Evolutionary conservation across 2,329 filamentous ascomycete species (phyloP).

Genomic region (Onygenales sp.): DNA sequence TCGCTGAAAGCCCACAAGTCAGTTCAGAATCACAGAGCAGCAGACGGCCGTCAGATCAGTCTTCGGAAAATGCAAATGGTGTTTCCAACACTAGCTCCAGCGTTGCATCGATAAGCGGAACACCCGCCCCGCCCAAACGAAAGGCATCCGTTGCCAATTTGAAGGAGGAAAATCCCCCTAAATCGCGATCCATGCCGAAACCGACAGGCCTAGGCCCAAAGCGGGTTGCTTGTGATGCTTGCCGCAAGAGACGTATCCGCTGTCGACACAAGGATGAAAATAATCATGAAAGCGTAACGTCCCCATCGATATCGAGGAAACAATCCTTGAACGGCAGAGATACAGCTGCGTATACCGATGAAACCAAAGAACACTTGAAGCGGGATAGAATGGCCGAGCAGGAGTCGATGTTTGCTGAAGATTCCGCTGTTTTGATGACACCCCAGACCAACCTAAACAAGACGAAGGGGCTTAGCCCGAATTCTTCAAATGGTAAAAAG

Average conservation of each 20-base stretch:
- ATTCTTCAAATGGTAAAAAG: conserved; percentile 39
- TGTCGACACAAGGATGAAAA: conserved; percentile 55
- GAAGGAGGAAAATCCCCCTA: conserved; percentile 18
- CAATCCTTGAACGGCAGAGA: not conserved
- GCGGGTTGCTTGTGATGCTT: conserved; percentile 51
- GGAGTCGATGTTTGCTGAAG: not conserved
- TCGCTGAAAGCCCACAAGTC: conserved; percentile 32
- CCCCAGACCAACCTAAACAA: conserved; percentile 6
- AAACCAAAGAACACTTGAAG: not conserved
- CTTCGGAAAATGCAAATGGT: conserved; percentile 10
- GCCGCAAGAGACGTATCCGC: conserved; percentile 51
- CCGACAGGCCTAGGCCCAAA: conserved; percentile 51
- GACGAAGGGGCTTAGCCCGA: conserved; percentile 22
- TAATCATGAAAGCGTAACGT: conserved; percentile 12
- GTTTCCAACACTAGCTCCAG: conserved; percentile 9
- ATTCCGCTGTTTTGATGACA: not conserved
- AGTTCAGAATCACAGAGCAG: conserved; percentile 30
- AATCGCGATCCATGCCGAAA: conserved; percentile 5
- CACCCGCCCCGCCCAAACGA: conserved; percentile 14
- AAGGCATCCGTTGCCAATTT: conserved; percentile 12
- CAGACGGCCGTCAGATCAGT: conserved; percentile 24
- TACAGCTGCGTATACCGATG: not conserved
- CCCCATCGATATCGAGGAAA: not conserved
- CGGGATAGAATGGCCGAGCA: not conserved
- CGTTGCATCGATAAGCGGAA: conserved; percentile 15